Percentiles rank a stretch among this genome's conserved stretches.
Evolutionary conservation across 768 basidiomycete species (phyloP).

Genomic region (Agrocybe pediades): DNA sequence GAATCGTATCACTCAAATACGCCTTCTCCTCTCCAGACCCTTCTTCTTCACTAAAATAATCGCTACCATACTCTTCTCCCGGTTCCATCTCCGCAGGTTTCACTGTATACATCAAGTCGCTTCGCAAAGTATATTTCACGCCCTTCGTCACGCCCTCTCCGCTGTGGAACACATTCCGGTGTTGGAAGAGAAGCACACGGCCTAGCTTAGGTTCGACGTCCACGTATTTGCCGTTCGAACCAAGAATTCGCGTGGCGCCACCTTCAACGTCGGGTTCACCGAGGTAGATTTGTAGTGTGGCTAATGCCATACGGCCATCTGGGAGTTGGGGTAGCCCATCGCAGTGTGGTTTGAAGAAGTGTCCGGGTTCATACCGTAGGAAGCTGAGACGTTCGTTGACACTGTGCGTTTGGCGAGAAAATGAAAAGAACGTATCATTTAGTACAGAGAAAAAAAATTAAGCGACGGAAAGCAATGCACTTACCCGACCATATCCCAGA

Average conservation of each 20-base stretch:
- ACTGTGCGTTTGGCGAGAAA: constrained; percentile 19
- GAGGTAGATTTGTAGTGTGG: constrained; percentile 49
- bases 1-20: no score
- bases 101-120: constrained; percentile 39
- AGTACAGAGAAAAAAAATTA: not conserved
- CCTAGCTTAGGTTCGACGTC: constrained; percentile 47
- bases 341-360: constrained; percentile 42
- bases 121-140: constrained; percentile 41
- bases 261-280: constrained; percentile 38
- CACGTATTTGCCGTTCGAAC: constrained; percentile 27
- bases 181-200: constrained; percentile 47
- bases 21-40: no score
- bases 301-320: constrained; percentile 37
- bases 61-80: not conserved
- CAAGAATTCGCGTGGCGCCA: constrained; percentile 42
- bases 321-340: constrained; percentile 38
- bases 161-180: constrained; percentile 39
- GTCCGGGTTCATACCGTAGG: constrained; percentile 42
- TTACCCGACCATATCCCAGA: constrained; percentile 39
- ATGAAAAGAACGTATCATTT: not conserved
- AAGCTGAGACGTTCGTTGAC: constrained; percentile 47
- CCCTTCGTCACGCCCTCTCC: constrained; percentile 42
- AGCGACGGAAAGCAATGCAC: constrained; percentile 6
- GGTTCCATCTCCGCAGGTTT: not conserved
- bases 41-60: not conserved